These are phyloP conservation scores for Paecilomyces variotii DNA, from an alignment of 2,329 filamentous ascomycete species.

Conservation along the genomic window DNA sequence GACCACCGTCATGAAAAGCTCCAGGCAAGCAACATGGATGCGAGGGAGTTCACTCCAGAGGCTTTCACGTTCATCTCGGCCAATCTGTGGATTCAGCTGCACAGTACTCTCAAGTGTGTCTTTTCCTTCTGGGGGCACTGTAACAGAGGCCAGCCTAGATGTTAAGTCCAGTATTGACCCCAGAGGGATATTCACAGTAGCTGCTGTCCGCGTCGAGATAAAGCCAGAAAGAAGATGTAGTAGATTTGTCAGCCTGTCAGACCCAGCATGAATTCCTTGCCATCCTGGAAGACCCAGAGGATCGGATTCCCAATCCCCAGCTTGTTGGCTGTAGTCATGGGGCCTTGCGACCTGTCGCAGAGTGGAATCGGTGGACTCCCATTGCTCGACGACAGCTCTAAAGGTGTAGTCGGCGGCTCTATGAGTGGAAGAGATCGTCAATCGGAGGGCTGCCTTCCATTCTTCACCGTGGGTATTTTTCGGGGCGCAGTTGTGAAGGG, in stretches of 20 bases:
- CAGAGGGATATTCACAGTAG: slow-evolving; percentile 58
- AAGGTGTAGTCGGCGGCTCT: slow-evolving; percentile 67
- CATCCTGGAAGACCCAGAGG: slow-evolving; percentile 55
- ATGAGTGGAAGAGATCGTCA: slow-evolving; percentile 59
- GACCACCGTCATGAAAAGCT: slow-evolving; percentile 51
- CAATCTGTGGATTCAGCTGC: slow-evolving; percentile 64
- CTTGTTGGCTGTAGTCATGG: slow-evolving; percentile 26
- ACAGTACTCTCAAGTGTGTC: slow-evolving; percentile 36
- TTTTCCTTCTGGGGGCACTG: slow-evolving; percentile 41
- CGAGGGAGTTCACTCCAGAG: slow-evolving; percentile 66
- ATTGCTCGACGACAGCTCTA: slow-evolving; percentile 70
- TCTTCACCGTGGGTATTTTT: slow-evolving; percentile 71
- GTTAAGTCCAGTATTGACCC: slow-evolving; percentile 61
- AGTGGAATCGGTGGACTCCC: slow-evolving; percentile 57
- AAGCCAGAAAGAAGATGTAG: slow-evolving; percentile 58
- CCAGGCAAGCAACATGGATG: slow-evolving; percentile 64
- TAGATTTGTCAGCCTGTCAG: slow-evolving; percentile 59
- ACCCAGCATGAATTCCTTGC: slow-evolving; percentile 66
- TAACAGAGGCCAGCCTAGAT: slow-evolving; percentile 60
- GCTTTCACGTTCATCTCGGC: slow-evolving; percentile 72
- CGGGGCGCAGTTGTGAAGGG: slow-evolving; percentile 71
- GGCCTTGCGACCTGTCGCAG: slow-evolving; percentile 24
- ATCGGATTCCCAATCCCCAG: slow-evolving; percentile 33
- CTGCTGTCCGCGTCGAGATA: slow-evolving; percentile 56
- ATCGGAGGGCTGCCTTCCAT: slow-evolving; percentile 62